These are phyloP conservation scores for Zangia roseola DNA, from an alignment of 768 basidiomycete genomes.

Conservation along the genomic window DNA sequence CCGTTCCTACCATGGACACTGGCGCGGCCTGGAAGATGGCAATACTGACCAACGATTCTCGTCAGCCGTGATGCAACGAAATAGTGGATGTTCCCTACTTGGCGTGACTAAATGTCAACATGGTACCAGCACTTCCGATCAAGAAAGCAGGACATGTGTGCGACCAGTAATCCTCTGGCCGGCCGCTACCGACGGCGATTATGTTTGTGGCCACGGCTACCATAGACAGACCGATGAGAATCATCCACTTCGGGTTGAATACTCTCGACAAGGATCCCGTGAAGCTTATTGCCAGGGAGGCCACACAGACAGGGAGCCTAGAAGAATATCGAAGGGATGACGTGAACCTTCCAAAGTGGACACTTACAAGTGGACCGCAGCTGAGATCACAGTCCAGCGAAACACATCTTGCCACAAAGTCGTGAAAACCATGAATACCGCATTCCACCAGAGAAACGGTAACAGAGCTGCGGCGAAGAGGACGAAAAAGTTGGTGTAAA, in stretches of 20 bases:
- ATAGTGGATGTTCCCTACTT: slow-evolving; percentile 36
- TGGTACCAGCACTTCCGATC: slow-evolving; percentile 46
- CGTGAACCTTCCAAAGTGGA: background rate
- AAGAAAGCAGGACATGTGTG: slow-evolving; percentile 50
- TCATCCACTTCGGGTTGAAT: slow-evolving; percentile 43
- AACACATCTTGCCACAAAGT: slow-evolving; percentile 42
- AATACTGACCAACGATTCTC: slow-evolving; percentile 33
- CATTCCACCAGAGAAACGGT: slow-evolving; percentile 44
- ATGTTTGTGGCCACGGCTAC: slow-evolving; percentile 39
- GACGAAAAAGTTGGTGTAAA: slow-evolving; percentile 40
- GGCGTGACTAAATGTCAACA: slow-evolving; percentile 45
- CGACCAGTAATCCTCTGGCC: slow-evolving; percentile 43
- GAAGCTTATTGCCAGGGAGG: slow-evolving; percentile 37
- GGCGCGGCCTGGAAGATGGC: slow-evolving; percentile 51
- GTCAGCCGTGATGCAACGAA: background rate
- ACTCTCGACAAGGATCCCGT: slow-evolving; percentile 39
- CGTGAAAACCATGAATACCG: slow-evolving; percentile 34
- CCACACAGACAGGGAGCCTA: slow-evolving; percentile 43
- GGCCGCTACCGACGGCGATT: slow-evolving; percentile 42
- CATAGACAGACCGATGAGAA: slow-evolving; percentile 41
- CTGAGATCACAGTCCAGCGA: slow-evolving; percentile 40
- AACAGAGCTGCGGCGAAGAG: slow-evolving; percentile 38
- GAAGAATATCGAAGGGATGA: slow-evolving; percentile 3
- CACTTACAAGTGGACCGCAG: slow-evolving; percentile 40
- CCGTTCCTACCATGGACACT: slow-evolving; percentile 48